Base-by-base conservation (phyloP, 306 rosid genomes). In the Trichosanthes truncata region DNA sequence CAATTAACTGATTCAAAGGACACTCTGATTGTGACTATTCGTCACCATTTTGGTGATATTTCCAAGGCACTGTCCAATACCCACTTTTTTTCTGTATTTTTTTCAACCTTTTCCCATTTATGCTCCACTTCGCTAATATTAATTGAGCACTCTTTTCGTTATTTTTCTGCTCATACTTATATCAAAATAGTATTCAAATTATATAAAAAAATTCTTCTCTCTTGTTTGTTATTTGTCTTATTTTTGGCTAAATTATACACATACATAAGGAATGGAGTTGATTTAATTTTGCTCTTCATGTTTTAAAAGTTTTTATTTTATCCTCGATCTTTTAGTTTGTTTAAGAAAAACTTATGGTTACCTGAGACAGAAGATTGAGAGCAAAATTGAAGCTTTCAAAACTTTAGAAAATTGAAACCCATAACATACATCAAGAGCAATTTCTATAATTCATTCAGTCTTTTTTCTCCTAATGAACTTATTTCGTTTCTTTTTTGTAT, bases 51-150 rank as follows among this genome's bases (percentile, higher is more conserved):
- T 29, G 6, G 11, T 84, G 79, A 84, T 79, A 88, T 85, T 90
- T 88, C 93, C 91, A 1, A 87, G 79, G 84, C 80, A 35, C 43
- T 36, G 77, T 77, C 49, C 52, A 72, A 79, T 74, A 75, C 82
- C 81, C 21, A 77, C 21, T 79, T 80, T 20, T 77, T n/a, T 38
- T 31, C 1, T 25, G 6, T 48, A 35, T 61, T 13, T 11, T 26
- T 12, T 1, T 0, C 12, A 56, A 9, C 29, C 2, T 56, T 56
- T 57, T 9, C 14, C 45, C 71, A 29, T 29, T 63, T 33, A 5
- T 14, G 12, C 10, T 13, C 2, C 2, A 14, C 45, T 33, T 65
- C 45, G n/a, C 1, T 65, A 14, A 65, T 35, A 31, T 65, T 9
- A 17, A 35, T 65, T 65, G 1, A 65, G 12, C 3, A 65, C 43